Conservation (phyloP, 2,329 filamentous ascomycete species). For the Monilinia fructicola region DNA sequence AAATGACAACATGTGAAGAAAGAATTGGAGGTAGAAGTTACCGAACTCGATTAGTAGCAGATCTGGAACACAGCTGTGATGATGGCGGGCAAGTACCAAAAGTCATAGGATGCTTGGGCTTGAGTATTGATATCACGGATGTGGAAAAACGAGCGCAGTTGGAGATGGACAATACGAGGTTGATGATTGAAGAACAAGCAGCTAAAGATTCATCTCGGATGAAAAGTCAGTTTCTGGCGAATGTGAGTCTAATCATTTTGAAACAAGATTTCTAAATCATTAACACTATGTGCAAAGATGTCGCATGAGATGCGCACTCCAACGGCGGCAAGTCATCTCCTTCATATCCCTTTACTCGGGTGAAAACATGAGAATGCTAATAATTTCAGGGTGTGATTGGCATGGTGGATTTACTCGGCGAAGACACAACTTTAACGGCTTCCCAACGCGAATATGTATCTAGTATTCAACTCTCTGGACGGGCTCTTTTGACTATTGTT, state of each 20-base stretch:
- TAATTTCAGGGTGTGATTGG: conserved; percentile 32
- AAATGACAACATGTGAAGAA: conserved; percentile 32
- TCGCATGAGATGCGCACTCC: conserved; percentile 36
- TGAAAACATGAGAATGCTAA: conserved; percentile 5
- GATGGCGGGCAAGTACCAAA: conserved; percentile 30
- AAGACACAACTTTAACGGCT: conserved; percentile 30
- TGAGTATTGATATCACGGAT: conserved; percentile 35
- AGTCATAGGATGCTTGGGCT: conserved; percentile 32
- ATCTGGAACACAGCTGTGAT: conserved; percentile 30
- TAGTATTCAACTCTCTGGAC: conserved; percentile 33
- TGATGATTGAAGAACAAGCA: conserved; percentile 33
- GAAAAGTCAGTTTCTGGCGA: conserved; percentile 36
- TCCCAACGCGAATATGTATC: conserved; percentile 34
- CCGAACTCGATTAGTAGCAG: conserved; percentile 32
- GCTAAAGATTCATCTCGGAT: conserved; percentile 34
- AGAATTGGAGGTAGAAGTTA: conserved; percentile 27
- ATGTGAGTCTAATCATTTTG: conserved; percentile 25
- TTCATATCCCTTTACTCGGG: background rate
- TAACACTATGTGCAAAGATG: conserved; percentile 29
- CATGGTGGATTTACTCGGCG: conserved; percentile 34
- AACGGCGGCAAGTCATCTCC: conserved; percentile 30
- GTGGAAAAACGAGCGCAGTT: conserved; percentile 30
- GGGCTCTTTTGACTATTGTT: conserved; percentile 51
- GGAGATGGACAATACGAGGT: conserved; percentile 32
- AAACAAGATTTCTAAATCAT: background rate